A percentile compares a stretch with the other conserved stretches of the same genome.
Evolutionary conservation across 2,329 filamentous ascomycete species (phyloP).

Genomic region (Cercospora sp.): DNA sequence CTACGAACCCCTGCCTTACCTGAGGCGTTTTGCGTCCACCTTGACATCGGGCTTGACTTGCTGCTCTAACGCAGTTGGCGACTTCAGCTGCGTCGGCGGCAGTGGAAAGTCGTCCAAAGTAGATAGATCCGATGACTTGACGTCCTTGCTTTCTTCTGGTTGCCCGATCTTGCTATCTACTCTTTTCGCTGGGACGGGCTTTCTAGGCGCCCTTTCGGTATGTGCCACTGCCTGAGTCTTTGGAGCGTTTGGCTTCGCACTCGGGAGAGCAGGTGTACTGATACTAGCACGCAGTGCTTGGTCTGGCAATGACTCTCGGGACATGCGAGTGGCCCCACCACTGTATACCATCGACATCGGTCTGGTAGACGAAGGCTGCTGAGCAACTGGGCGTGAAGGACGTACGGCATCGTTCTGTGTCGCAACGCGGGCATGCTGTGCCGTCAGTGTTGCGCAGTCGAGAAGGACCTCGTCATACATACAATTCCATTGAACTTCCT

Average conservation of each 20-base stretch:
- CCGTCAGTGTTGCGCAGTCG: neutral
- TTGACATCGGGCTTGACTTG: neutral
- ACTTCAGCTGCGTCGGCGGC: neutral
- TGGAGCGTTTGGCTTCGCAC: neutral
- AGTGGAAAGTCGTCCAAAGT: neutral
- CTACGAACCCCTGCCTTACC: neutral
- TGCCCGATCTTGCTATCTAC: conserved; percentile 3
- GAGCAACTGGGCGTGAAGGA: neutral
- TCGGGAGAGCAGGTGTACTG: neutral
- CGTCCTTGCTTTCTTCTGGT: neutral
- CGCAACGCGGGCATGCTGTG: neutral
- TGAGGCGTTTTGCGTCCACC: neutral
- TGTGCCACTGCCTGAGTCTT: neutral
- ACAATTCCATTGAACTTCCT: neutral
- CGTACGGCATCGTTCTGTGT: neutral
- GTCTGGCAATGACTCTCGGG: neutral
- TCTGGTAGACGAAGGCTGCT: neutral
- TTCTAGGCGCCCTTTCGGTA: neutral
- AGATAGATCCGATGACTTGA: neutral
- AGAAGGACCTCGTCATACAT: neutral
- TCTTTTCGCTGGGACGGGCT: neutral
- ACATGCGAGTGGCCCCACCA: neutral
- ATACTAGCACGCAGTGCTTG: neutral
- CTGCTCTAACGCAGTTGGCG: neutral
- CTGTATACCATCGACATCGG: neutral